phyloP scores from a whole-genome alignment of 2,329 filamentous ascomycete species.

The Colletotrichum sp. region DNA sequence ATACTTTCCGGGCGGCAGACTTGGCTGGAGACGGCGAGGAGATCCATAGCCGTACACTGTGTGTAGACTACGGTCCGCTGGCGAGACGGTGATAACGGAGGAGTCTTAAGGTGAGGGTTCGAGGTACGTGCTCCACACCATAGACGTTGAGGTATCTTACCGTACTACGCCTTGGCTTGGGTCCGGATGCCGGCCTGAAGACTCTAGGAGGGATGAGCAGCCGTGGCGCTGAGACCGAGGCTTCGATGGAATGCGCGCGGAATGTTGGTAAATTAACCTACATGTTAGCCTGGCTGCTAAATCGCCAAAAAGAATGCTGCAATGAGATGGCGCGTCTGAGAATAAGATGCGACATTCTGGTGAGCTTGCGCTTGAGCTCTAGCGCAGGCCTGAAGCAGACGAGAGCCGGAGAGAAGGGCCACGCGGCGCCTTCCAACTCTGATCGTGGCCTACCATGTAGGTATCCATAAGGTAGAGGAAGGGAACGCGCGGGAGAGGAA shows the following conservation, averaged over 20 bases:
- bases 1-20: neutral
- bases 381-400: conserved; percentile 7
- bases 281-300: neutral
- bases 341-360: conserved; percentile 12
- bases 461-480: neutral
- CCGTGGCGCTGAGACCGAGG: neutral
- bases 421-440: neutral
- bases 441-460: neutral
- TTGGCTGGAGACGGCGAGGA: neutral
- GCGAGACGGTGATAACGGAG: neutral
- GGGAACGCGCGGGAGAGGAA: neutral
- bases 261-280: conserved; percentile 12
- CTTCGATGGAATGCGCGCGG: conserved; percentile 11
- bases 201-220: neutral
- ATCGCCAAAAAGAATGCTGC: conserved; percentile 6
- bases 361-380: neutral
- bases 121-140: conserved; percentile 9
- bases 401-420: neutral
- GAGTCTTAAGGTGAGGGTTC: neutral
- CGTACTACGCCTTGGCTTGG: neutral
- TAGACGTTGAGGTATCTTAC: conserved; percentile 5
- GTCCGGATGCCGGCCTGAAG: neutral
- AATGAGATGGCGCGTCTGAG: conserved; percentile 9
- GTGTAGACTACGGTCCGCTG: neutral
- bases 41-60: neutral